Conservation (phyloP, 1,284 basidiomycete species). For the Rhodotorula sp. region DNA sequence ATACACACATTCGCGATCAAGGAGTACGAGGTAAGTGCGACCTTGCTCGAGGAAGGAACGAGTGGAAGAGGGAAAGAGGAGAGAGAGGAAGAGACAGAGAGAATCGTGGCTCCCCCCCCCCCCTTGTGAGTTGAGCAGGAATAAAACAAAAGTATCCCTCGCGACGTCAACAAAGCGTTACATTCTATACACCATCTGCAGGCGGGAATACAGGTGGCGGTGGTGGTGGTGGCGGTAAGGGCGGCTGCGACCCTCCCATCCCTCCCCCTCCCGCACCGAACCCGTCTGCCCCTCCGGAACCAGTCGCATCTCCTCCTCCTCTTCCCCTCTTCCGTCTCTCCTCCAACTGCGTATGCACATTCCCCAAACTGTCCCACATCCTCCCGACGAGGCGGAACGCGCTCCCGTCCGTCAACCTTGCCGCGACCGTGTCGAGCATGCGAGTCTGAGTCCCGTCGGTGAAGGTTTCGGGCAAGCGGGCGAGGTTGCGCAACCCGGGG, state of each 20-base stretch:
- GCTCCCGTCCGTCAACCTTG: slow-evolving; percentile 33
- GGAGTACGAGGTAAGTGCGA: too few species aligned
- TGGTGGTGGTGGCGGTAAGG: not conserved
- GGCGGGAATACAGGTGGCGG: not conserved
- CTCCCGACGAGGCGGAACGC: slow-evolving; percentile 28
- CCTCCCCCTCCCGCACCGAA: not conserved
- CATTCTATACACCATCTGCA: not conserved
- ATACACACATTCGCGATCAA: not conserved
- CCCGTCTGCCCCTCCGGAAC: not conserved
- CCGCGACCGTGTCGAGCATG: slow-evolving; percentile 21
- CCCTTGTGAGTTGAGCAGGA: too few species aligned
- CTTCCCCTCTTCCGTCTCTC: slow-evolving; percentile 20
- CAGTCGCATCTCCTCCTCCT: not conserved
- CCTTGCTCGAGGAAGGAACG: not conserved
- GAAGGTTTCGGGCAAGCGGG: slow-evolving; percentile 28
- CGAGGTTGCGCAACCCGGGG: slow-evolving; percentile 26
- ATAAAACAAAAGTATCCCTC: too few species aligned
- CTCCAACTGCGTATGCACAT: slow-evolving; percentile 13
- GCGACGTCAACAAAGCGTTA: not conserved
- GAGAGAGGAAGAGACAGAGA: too few species aligned
- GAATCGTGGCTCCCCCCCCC: too few species aligned
- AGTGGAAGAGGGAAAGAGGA: too few species aligned
- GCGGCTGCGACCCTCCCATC: slow-evolving; percentile 17
- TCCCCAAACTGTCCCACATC: slow-evolving; percentile 18
- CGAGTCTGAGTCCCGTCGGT: slow-evolving; percentile 34